Percentiles rank a stretch among this genome's conserved stretches.
Evolutionary conservation across 1,284 basidiomycete genomes (phyloP).

Genomic region (Sporisorium scitamineum): DNA sequence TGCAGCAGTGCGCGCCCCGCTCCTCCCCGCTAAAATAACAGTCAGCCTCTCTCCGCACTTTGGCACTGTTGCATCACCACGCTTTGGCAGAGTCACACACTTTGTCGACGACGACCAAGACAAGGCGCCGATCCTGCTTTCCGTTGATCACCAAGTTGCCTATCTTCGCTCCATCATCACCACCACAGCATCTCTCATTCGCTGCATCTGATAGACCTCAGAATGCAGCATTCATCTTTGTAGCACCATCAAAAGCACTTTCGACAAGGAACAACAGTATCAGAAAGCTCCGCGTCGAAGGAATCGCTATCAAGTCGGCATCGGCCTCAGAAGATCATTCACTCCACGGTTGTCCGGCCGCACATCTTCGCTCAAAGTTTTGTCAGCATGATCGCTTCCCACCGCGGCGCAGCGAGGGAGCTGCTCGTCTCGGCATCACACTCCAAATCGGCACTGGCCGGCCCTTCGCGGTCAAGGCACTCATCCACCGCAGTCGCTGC

Average conservation of each 20-base stretch:
- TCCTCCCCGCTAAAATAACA: background rate
- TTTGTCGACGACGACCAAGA: constrained; percentile 1
- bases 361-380: background rate
- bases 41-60: background rate
- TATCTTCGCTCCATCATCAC: background rate
- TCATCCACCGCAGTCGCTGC: constrained; percentile 39
- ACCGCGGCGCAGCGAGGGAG: constrained; percentile 37
- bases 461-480: constrained; percentile 28
- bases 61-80: background rate
- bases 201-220: background rate
- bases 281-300: background rate
- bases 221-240: constrained; percentile 14
- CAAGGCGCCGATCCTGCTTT: background rate
- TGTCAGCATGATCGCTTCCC: constrained; percentile 20
- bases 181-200: background rate
- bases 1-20: background rate
- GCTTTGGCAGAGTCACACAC: background rate
- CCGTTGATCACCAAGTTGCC: background rate
- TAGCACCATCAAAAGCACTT: constrained; percentile 7
- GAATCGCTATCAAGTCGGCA: background rate
- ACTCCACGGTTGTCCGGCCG: too few species aligned
- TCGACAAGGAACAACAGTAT: too few species aligned
- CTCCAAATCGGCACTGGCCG: constrained; percentile 14
- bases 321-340: too few species aligned
- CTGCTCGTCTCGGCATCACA: constrained; percentile 25